phyloP scores from a whole-genome alignment of 2,329 filamentous ascomycete species.

The Fusarium sp. region DNA sequence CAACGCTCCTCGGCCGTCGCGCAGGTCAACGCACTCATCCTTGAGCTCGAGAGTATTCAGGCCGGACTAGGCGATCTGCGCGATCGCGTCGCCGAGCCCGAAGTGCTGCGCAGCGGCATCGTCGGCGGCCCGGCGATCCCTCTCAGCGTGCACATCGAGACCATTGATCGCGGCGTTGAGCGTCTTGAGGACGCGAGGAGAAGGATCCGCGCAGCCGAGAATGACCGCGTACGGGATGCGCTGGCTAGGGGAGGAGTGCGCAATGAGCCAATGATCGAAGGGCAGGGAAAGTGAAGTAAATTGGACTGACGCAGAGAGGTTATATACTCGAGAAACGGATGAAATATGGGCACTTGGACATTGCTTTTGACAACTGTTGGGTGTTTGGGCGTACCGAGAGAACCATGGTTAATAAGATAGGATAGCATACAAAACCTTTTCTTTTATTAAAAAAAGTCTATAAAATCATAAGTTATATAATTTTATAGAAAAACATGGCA shows the following conservation, averaged over 20 bases:
- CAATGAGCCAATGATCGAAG: conserved; percentile 56
- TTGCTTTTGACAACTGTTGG: conserved; percentile 10
- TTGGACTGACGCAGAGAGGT: neutral
- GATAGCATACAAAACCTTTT: too few species aligned
- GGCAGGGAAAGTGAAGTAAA: conserved; percentile 21
- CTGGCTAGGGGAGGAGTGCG: conserved; percentile 58
- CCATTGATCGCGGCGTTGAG: conserved; percentile 78
- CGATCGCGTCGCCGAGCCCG: conserved; percentile 75
- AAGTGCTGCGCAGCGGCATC: conserved; percentile 62
- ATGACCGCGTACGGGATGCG: conserved; percentile 65
- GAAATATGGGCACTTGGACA: neutral
- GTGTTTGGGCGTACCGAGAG: conserved; percentile 20
- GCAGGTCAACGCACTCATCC: conserved; percentile 75
- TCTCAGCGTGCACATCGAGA: conserved; percentile 78
- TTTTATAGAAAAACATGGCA: too few species aligned
- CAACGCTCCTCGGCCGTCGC: conserved; percentile 74
- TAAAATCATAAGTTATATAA: too few species aligned
- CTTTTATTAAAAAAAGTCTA: too few species aligned
- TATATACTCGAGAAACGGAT: neutral
- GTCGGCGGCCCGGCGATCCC: conserved; percentile 59
- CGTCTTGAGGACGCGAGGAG: conserved; percentile 73
- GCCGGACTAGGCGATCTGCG: conserved; percentile 76
- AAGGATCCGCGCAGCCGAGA: conserved; percentile 67
- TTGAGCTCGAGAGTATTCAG: conserved; percentile 79
- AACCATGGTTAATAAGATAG: neutral